phyloP scores from a whole-genome alignment of 208 protist genomes.

The Crithidia fasciculata region DNA sequence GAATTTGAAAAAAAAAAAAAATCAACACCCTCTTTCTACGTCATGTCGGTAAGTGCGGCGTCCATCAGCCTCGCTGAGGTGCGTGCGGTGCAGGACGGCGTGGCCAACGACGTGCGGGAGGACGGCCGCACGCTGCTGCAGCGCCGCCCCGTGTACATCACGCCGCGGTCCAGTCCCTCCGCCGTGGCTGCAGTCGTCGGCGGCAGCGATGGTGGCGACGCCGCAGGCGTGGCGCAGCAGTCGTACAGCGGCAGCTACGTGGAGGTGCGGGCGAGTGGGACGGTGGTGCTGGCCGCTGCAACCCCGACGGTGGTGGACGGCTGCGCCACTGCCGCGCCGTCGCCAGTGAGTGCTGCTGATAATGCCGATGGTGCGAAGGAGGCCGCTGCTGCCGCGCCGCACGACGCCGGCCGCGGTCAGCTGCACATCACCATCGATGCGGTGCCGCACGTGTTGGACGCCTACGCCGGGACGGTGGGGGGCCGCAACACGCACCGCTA shows the following conservation, averaged over 20 bases:
- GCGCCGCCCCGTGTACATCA: conserved; percentile 62
- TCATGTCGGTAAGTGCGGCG: conserved; percentile 28
- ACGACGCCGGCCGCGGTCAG: conserved; percentile 26
- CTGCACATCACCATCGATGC: conserved; percentile 79
- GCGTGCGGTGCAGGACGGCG: conserved; percentile 70
- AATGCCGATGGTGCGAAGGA: conserved; percentile 24
- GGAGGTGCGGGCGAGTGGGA: conserved; percentile 59
- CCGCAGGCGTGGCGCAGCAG: conserved; percentile 23
- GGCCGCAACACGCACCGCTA: conserved; percentile 51
- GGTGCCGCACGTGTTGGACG: conserved; percentile 65
- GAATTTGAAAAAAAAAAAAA: no score
- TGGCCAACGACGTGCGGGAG: conserved; percentile 66
- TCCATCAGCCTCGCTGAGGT: conserved; percentile 75
- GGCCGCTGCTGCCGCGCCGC: neutral
- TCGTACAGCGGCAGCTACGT: conserved; percentile 68
- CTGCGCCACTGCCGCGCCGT: conserved; percentile 7
- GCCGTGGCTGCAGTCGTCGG: neutral
- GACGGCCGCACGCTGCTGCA: conserved; percentile 84
- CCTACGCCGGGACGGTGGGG: conserved; percentile 61
- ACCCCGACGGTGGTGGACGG: conserved; percentile 71
- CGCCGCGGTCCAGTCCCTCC: conserved; percentile 21
- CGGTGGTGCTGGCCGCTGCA: conserved; percentile 65
- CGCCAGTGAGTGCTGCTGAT: conserved; percentile 1
- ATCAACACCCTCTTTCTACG: neutral
- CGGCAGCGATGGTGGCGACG: neutral